phyloP scores from a whole-genome alignment of 1,139 yeast genomes.

The Pichia norvegensis region DNA sequence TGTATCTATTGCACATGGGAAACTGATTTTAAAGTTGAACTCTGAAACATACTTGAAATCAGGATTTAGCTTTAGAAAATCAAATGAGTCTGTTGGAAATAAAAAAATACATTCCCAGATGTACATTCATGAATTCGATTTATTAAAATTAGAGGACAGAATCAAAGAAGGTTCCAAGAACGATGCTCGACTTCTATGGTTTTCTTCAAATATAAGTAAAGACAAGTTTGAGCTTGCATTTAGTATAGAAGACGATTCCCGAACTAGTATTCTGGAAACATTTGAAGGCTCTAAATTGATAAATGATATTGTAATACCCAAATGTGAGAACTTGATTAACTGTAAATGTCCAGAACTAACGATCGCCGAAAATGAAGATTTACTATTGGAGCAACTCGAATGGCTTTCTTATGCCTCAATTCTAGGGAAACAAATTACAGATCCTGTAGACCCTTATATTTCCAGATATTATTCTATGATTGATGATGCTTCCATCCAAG shows the following conservation, averaged over 20 bases:
- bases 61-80: constrained; percentile 27
- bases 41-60: constrained; percentile 27
- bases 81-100: constrained; percentile 20
- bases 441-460: constrained; percentile 18
- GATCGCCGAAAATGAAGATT: constrained; percentile 16
- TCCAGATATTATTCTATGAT: constrained; percentile 17
- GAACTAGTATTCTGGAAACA: not conserved
- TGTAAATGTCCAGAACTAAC: constrained; percentile 18
- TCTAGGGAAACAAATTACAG: constrained; percentile 21
- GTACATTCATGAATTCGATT: constrained; percentile 20
- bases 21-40: constrained; percentile 28
- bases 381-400: constrained; percentile 21
- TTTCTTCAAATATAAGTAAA: constrained; percentile 25
- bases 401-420: constrained; percentile 25
- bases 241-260: not conserved
- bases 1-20: constrained; percentile 27
- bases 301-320: not conserved
- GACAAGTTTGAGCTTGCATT: constrained; percentile 10
- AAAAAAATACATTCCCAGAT: constrained; percentile 18
- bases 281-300: not conserved
- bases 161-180: constrained; percentile 19
- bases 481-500: constrained; percentile 7
- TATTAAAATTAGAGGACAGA: constrained; percentile 12
- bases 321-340: not conserved
- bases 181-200: constrained; percentile 34